A percentile compares a stretch with the other conserved stretches of the same genome.
Conservation (phyloP, 176 grass and related monocot genomes). For the Juncus inflexus region DNA sequence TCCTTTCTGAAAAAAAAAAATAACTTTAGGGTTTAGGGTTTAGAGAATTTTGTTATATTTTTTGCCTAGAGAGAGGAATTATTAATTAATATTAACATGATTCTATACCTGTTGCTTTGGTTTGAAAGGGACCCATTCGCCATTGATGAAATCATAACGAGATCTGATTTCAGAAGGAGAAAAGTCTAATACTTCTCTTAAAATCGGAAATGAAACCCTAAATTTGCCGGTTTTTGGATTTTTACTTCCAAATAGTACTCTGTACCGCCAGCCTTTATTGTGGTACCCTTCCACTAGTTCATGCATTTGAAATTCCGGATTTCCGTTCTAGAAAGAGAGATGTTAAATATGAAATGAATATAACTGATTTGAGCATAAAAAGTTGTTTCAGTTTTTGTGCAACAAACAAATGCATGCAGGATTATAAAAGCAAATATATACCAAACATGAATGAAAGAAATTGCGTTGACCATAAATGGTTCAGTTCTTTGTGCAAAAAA, state of each 20-base stretch:
- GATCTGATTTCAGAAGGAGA: conserved; percentile 32
- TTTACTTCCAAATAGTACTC: conserved; percentile 30
- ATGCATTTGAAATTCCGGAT: conserved; percentile 20
- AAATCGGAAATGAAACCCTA: conserved; percentile 49
- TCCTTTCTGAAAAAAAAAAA: conserved; percentile 7
- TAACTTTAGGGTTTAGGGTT: neutral
- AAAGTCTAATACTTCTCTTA: conserved; percentile 50
- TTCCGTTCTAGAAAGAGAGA: conserved; percentile 12
- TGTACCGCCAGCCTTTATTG: conserved; percentile 53
- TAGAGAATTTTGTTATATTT: neutral
- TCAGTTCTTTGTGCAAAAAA: too few species aligned
- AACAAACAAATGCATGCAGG: too few species aligned
- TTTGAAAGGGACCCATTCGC: conserved; percentile 38
- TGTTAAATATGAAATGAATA: too few species aligned
- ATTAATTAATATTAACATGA: too few species aligned
- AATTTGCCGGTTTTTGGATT: conserved; percentile 5
- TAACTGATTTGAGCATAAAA: too few species aligned
- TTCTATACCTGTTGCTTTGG: conserved; percentile 2
- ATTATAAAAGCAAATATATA: too few species aligned
- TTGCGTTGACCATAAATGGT: too few species aligned
- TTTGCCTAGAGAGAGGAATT: too few species aligned
- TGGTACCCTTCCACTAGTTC: conserved; percentile 51
- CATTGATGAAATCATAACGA: conserved; percentile 26
- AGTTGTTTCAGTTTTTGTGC: too few species aligned
- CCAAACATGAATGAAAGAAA: too few species aligned